Conservation (phyloP, 768 basidiomycete species). For the Russula sp. region DNA sequence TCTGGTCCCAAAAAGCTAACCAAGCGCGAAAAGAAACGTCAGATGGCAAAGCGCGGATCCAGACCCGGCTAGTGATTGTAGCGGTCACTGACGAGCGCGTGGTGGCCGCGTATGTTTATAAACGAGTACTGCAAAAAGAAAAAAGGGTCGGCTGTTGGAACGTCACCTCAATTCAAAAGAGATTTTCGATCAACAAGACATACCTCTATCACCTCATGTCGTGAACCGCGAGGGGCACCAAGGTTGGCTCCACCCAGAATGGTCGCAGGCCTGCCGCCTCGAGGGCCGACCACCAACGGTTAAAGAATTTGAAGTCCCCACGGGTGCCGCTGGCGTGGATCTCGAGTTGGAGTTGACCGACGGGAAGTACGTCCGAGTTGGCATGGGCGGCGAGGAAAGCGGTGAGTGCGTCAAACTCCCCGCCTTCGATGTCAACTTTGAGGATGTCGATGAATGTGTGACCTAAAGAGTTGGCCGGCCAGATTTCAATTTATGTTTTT, state of each 20-base stretch:
- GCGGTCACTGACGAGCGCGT: background rate
- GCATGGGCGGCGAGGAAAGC: conserved; percentile 38
- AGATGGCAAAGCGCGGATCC: too few species aligned
- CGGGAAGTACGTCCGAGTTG: conserved; percentile 37
- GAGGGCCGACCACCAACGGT: conserved; percentile 62
- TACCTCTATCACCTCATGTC: conserved; percentile 40
- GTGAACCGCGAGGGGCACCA: conserved; percentile 37
- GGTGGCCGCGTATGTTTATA: conserved; percentile 4
- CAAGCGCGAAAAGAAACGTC: too few species aligned
- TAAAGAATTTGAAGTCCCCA: conserved; percentile 43
- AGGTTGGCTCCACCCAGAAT: conserved; percentile 58
- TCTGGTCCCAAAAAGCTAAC: too few species aligned
- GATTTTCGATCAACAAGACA: background rate
- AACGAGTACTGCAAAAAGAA: conserved; percentile 34
- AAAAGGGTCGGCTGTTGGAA: background rate
- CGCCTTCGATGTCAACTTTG: conserved; percentile 64
- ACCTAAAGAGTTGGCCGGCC: conserved; percentile 30
- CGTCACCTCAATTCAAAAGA: too few species aligned
- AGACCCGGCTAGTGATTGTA: background rate
- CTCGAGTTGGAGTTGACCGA: conserved; percentile 68
- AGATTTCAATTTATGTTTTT: background rate
- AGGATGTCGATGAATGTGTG: conserved; percentile 66
- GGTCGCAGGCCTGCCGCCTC: conserved; percentile 34
- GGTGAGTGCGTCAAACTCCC: conserved; percentile 56
- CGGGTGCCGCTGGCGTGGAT: conserved; percentile 40